Percentiles rank a stretch among this genome's conserved stretches.
Conservation (phyloP, 1,284 basidiomycete species). For the Microbotryum lychnidis-dioicae region DNA sequence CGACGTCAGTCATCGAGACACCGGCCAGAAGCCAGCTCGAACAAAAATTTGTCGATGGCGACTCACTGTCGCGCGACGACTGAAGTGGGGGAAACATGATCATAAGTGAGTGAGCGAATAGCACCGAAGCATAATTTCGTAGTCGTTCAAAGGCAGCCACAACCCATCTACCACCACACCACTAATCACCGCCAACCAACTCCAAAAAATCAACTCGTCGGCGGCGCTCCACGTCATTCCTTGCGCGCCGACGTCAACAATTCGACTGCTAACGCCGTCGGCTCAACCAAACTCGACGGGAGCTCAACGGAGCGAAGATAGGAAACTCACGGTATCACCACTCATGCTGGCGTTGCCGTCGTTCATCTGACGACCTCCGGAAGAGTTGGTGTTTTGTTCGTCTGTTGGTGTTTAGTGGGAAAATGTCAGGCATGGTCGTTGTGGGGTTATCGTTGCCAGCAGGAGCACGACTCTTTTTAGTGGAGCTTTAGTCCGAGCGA, state of each 20-base stretch:
- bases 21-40: no score
- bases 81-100: no score
- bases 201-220: no score
- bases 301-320: background rate
- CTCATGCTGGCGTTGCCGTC: slow-evolving; percentile 16
- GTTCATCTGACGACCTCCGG: slow-evolving; percentile 21
- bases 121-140: background rate
- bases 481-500: background rate
- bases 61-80: background rate
- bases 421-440: background rate
- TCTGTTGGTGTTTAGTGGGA: no score
- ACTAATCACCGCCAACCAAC: background rate
- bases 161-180: no score
- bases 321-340: slow-evolving; percentile 23
- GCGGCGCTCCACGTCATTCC: background rate
- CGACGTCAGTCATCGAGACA: background rate
- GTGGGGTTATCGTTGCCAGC: background rate
- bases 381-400: slow-evolving; percentile 1
- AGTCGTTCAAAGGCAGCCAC: background rate
- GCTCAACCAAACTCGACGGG: background rate
- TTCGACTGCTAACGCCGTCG: background rate
- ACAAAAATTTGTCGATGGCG: no score
- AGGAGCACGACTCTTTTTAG: background rate
- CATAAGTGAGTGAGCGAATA: background rate
- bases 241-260: background rate